phyloP scores from a whole-genome alignment of 2,329 filamentous ascomycete species.

The Ploettnerulaceae sp. region DNA sequence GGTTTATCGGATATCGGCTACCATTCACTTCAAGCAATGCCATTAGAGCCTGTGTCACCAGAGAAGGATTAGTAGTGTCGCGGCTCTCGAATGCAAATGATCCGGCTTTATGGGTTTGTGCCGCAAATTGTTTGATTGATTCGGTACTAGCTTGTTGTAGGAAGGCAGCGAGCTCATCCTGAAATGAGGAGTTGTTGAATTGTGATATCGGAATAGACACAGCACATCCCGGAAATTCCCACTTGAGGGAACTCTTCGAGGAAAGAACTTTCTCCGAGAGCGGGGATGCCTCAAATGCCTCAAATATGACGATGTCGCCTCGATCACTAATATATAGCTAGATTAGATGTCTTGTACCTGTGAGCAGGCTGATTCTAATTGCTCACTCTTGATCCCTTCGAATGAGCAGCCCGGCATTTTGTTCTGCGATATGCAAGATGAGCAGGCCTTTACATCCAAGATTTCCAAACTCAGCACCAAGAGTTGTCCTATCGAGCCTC shows the following conservation, averaged over 20 bases:
- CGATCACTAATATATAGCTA: constrained; percentile 12
- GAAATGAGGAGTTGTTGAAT: constrained; percentile 42
- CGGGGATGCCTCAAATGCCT: constrained; percentile 58
- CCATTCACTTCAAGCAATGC: constrained; percentile 55
- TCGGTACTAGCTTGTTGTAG: constrained; percentile 53
- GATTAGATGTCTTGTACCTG: no score
- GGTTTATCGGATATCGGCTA: constrained; percentile 31
- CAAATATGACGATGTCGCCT: constrained; percentile 42
- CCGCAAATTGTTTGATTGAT: constrained; percentile 48
- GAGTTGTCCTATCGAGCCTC: constrained; percentile 20
- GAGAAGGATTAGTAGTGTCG: constrained; percentile 50
- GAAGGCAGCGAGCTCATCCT: constrained; percentile 44
- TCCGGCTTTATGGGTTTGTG: constrained; percentile 48
- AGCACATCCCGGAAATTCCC: constrained; percentile 55
- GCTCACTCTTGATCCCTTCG: constrained; percentile 34
- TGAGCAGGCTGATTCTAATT: no score
- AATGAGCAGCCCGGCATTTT: constrained; percentile 46
- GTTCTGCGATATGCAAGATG: constrained; percentile 42
- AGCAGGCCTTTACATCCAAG: constrained; percentile 34
- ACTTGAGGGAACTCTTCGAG: constrained; percentile 46
- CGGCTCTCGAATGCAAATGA: constrained; percentile 47
- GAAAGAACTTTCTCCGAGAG: constrained; percentile 47
- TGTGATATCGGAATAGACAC: constrained; percentile 41
- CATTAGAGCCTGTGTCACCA: constrained; percentile 58
- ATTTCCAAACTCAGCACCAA: constrained; percentile 31